Base-by-base conservation (phyloP, 169 alveolate species). In the Besnoitia besnoiti region DNA sequence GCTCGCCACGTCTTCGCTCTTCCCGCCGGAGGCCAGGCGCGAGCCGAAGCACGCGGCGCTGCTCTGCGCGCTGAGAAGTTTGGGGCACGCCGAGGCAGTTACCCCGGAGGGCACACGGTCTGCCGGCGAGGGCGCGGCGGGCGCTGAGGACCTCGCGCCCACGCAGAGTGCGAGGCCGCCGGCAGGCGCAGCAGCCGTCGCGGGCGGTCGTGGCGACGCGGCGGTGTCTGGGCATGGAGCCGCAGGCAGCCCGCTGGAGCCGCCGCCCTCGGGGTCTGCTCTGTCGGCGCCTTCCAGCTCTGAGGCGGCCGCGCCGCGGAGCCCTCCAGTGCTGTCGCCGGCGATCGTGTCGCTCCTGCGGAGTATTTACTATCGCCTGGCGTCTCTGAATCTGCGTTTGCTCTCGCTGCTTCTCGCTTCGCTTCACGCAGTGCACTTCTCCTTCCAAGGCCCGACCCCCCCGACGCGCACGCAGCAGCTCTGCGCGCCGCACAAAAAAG, bases 331-430 rank as follows among this genome's bases (percentile, higher is more conserved):
- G 40, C 46, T 67, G 44, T 35, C 80, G 12, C 46, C 46, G 4
- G 80, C 42, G 44, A 21, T 35, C 14, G 80, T 67, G 44, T 30
- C 80, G 7, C 80, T 67, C 0, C 44, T 67, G 44, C 14, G 44
- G 80, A 67, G 47, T 42, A 67, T 67, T n/a, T 67, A 33, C 80
- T 67, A 67, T n/a, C 80, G 80, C 10, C 39, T 67, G 40, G 80
- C 80, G 39, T 30, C 80, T 7, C 42, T 67, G 39, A 67, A 67
- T 67, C 10, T 67, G 80, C 39, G 80, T 1, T 24, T 35, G 12
- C 80, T 67, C 4, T 67, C 46, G 10, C 80, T 33, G 44, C 80
- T 67, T 8, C 40, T 67, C 21, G 80, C 39, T 16, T 67, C 46
- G 39, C 42, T 67, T 24, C 80, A 67, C 42, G 40, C 46, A 16